Percentiles rank a stretch among this genome's conserved stretches.
Conservation (phyloP, 768 basidiomycete genomes). For the Crepidotus variabilis region DNA sequence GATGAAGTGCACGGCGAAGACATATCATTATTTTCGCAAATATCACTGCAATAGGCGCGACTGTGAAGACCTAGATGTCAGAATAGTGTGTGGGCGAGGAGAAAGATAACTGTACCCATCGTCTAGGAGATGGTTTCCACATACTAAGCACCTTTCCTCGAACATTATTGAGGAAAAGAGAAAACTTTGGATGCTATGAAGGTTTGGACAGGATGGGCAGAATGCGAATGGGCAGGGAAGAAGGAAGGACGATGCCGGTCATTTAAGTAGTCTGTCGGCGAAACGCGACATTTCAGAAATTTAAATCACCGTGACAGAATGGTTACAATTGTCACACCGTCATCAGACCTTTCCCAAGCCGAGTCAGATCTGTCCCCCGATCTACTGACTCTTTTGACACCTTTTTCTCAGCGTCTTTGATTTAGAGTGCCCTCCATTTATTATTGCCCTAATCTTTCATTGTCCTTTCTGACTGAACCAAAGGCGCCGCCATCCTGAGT, state of each 20-base stretch:
- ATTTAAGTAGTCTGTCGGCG: conserved; percentile 31
- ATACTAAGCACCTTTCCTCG: conserved; percentile 74
- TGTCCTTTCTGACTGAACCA: no score
- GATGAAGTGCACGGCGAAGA: conserved; percentile 61
- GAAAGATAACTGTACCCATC: conserved; percentile 48
- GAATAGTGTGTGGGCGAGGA: conserved; percentile 7
- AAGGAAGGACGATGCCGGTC: conserved; percentile 17
- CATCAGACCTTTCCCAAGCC: conserved; percentile 22
- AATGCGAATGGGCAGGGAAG: conserved; percentile 14
- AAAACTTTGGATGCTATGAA: conserved; percentile 5
- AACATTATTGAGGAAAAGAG: conserved; percentile 46
- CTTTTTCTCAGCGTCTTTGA: not conserved
- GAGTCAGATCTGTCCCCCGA: conserved; percentile 15
- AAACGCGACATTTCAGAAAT: conserved; percentile 37
- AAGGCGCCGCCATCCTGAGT: no score
- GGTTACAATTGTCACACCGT: conserved; percentile 20
- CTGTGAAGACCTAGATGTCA: conserved; percentile 28
- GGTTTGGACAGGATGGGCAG: conserved; percentile 5
- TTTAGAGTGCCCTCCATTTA: not conserved
- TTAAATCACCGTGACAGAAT: conserved; percentile 20
- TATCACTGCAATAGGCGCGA: conserved; percentile 67
- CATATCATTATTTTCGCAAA: conserved; percentile 59
- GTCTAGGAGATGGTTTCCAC: conserved; percentile 60
- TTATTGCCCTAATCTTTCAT: no score
- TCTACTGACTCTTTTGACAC: not conserved